Evolutionary conservation across 371 early-diverging fungal genomes (phyloP), one percentile per base, ranked within the genome.

Genomic region (Mortierella sp.): DNA sequence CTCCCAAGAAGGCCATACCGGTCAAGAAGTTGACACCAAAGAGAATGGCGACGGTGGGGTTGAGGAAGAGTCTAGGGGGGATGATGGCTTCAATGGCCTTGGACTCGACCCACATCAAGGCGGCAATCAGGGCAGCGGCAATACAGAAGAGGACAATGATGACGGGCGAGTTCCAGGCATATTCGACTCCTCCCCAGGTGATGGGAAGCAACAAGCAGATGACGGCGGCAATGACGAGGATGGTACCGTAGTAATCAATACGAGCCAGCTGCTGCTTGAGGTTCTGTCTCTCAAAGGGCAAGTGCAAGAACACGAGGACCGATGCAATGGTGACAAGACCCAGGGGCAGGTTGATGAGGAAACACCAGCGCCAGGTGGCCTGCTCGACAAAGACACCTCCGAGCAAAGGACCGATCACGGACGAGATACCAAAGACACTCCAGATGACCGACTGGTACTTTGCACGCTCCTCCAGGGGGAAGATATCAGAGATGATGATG

Each of bases 401-500:
- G 26, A 90, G 70, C 10, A 92, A 69, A 16, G 92, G 92, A 6
- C 92, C 92, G 0, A 84, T 53, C 24, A 91, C 79, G 24, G 91
- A 92, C 0, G 93, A 89, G 4, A 92, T 72, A 34, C 93, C 94
- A 86, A 93, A 95, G 34, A 93, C 89, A 37, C 89, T 90, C 61
- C 91, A 87, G 44, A 93, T 83, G 53, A 91, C 82, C 10, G 92
- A 89, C 79, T 93, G 90, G 72, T 93, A 94, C 5, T 91, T 89
- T 48, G 92, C 93, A 1, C 96, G 90, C 53, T 96, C 91, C 43
- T 90, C 82, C 21, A 94, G 59, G 14, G 94, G 87, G 0, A 87
- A 80, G 43, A 97, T 86, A 73, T 98, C 98, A 1, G 96, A 91
- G 54, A 97, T 92, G 72, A 96, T 93, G 72, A 97, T 94, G 71